Evolutionary conservation across 345 rosid genomes (phyloP).

Genomic region (Eucalyptus victrix): DNA sequence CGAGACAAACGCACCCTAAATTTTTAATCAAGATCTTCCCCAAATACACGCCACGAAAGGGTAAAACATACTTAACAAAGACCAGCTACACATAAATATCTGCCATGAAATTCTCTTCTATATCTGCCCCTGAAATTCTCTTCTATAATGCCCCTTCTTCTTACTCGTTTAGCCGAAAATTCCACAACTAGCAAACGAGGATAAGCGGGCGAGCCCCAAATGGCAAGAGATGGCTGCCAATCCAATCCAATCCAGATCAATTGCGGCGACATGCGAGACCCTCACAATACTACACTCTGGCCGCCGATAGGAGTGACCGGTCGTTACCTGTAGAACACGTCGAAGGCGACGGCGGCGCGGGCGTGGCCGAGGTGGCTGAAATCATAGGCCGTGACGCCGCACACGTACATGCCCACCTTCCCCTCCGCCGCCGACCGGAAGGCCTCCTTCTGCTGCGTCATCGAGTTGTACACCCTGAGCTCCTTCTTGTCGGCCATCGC

Average conservation of each 20-base stretch:
- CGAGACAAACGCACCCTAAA: too few relatives aligned
- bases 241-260: neutral
- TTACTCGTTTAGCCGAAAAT: neutral
- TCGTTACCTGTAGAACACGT: slow-evolving; percentile 58
- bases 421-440: slow-evolving; percentile 40
- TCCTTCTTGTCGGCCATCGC: neutral
- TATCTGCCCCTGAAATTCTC: neutral
- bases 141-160: neutral
- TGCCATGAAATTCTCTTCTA: neutral
- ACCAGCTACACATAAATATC: neutral
- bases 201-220: neutral
- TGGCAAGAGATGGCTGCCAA: neutral
- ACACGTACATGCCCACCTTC: slow-evolving; percentile 70
- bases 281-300: neutral
- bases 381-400: slow-evolving; percentile 86
- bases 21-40: neutral
- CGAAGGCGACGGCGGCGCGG: slow-evolving; percentile 79
- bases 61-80: neutral
- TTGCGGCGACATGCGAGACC: neutral
- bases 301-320: neutral
- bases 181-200: neutral
- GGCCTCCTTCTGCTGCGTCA: slow-evolving; percentile 56
- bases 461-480: slow-evolving; percentile 48
- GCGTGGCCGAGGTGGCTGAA: slow-evolving; percentile 91
- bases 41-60: neutral